Base-by-base conservation (phyloP, 192 early-diverging fungal species). In the Jimgerdemannia lactiflua region DNA sequence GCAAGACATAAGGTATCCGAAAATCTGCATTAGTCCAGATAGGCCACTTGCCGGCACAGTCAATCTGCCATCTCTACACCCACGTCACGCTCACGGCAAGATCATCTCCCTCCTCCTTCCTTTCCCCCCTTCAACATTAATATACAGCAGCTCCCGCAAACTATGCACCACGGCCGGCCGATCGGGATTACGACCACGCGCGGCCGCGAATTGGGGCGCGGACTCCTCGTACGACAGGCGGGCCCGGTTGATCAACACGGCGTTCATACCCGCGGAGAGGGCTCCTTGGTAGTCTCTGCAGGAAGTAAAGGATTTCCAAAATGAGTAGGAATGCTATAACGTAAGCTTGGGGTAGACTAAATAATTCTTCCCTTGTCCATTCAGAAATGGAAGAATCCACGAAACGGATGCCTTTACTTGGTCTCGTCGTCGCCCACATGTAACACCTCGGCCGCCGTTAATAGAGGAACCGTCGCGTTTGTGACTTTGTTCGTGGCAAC, bases 391-490 rank as follows among this genome's bases (percentile, higher is more conserved):
- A 59, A 10, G 14, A 59, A 14, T 14, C 49, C 14, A 14, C 6
- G 49, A 59, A 14, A 68, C 42, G 9, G 19, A 67, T 4, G 39
- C 43, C 40, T 71, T 76, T 73, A 85, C 85, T 75, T 79, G 18
- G 72, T 67, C 44, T 82, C 73, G 75, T 85, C 88, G 71, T 92
- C 91, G 8, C 91, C 91, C 39, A 92, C 77, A 79, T 92, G 91
- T n/a, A 92, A 69, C 10, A 84, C 76, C 64, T 89, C 49, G 49
- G 8, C 14, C 49, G 49, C 49, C 49, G 78, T 41, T 82, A 81
- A 0, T 85, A 73, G 20, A 68, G 77, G 42, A 87, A 39, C 67
- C 29, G 67, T 10, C 9, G 69, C 67, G 19, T 49, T 63, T 20
- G 80, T 74, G 20, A 11, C 14, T 14, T 59, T 59, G 49, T 59